Evolutionary conservation across 345 rosid genomes (phyloP), one percentile per base, ranked within the genome.

Genomic region (Salix caprea): DNA sequence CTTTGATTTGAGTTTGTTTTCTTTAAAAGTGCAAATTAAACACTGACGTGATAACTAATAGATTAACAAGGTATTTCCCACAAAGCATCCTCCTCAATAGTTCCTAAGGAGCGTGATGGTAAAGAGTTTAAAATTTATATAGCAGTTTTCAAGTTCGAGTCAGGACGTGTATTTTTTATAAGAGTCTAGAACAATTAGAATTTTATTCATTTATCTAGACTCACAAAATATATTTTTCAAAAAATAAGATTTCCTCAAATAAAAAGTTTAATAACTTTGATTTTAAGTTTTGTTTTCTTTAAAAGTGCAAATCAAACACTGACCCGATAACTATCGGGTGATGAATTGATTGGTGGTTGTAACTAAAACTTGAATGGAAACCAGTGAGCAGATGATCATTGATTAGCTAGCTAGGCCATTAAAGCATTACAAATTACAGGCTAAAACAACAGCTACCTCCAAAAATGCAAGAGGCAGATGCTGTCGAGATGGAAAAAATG

Each of bases 81-180:
- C 4, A 32, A 32, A 32, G 34, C 34, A 32, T 32, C 34, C 34
- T 32, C 4, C 34, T 32, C 4, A 4, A 4, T 32, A 32, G 34
- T 32, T 0, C 0, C 5, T 32, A 32, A 32, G 0, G 5, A 32
- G 0, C 34, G 2, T 32, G 34, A 32, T 32, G 34, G 4, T 32
- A 32, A 32, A 32, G 0, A 0, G 0, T 0, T 32, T 32, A 32
- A 32, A 32, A 32, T 32, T 0, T 32, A 0, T 0, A 32, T 32
- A 32, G 0, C 34, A 32, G 4, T 4, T 32, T 0, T 32, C 0
- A 0, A 32, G 34, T 32, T 32, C 5, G 34, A 32, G 0, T 32
- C 34, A 32, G 5, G 0, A 32, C 0, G 5, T 32, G 0, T 4
- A 4, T 32, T 32, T 32, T 0, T 32, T 32, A 0, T 32, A 32